Evolutionary conservation across 2,329 filamentous ascomycete species (phyloP), one percentile per base, ranked within the genome.

Genomic region (Stemphylium lycopersici): DNA sequence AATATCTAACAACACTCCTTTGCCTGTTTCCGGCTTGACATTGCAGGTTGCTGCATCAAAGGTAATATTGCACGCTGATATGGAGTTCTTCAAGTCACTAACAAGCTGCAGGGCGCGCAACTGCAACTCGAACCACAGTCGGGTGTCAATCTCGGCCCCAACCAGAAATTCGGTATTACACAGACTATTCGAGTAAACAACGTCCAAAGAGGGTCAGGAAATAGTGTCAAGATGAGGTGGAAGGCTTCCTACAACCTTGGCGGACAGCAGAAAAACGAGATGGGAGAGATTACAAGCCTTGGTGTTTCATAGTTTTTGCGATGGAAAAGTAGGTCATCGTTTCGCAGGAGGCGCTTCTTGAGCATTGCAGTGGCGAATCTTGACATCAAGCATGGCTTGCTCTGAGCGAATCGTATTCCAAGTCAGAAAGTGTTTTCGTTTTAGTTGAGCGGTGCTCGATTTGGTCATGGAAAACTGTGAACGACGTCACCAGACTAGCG

Each of bases 21-120:
- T 90, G 66, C 83, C 86, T 0, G 83, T 99, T 18, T 83, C 84
- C 3, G 90, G 96, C 60, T 79, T 99, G 26, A 92, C 93, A 54
- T 96, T 97, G 69, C 91, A 96, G 74, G 83, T 96, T 34, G 95
- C 95, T 3, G 93, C 97, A 26, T 95, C 93, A 55, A 98, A 93
- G 85, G 93, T 96, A 62, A 53, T 7, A 59, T 29, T 26, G 8
- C 5, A 24, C 4, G 13, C 45, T 29, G 29, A 10, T 18, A n/a
- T 29, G 18, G 13, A 26, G n/a, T 16, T 13, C 15, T 3, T 15
- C 34, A 1, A 22, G 18, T 40, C 6, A 22, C 58, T 68, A 53
- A 69, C 52, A 16, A 20, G 18, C 11, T 33, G 6, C 65, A 96
- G 91, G 89, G 88, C 57, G 95, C 89, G 72, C 87, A 89, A 56